Evolutionary conservation across 1,139 yeast genomes (phyloP), one percentile per base, ranked within the genome.

Genomic region (Yamadazyma songkhlaensis): DNA sequence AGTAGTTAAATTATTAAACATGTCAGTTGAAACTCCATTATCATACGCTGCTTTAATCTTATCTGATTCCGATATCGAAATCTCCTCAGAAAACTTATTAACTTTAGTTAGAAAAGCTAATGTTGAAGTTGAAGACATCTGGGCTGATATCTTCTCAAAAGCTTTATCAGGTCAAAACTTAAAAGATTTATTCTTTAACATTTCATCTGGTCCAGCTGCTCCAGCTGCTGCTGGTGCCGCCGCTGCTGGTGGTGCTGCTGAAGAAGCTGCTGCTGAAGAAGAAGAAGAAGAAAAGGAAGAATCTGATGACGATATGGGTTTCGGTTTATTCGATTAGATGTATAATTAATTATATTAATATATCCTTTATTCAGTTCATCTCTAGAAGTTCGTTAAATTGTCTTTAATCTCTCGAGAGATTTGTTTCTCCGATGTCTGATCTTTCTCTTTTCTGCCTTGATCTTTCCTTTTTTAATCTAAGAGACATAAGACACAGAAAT

Each of bases 11-110:
- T 29, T 40, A 37, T 33, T 32, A 29, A 69, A 53, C 64, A 82
- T 82, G 88, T 83, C 92, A 65, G 73, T 79, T 64, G 90, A 84
- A 81, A 71, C 88, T 59, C 84, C 89, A 65, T 77, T 84, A 64
- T 81, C 92, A 52, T 84, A 84, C 84, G 92, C 94, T 63, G 88
- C 92, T 62, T 77, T 84, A 66, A 84, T 84, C 76, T 81, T 84
- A 68, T 87, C 92, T 54, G 94, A 84, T 63, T 76, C 92, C 60
- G 92, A 83, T 52, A 69, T 84, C 59, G 90, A 83, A 69, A 79
- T 84, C 74, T 72, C 84, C 50, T 57, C 89, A 55, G 89, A 82
- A 68, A 84, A 84, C 77, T 79, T 84, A 67, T 62, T 75, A 58
- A 72, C 86, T 61, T 74, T 84, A 67, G 72, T 80, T 55, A 51